These are phyloP conservation scores for Aureobasidium lini DNA, from an alignment of 2,329 filamentous ascomycete genomes.

Conservation along the genomic window DNA sequence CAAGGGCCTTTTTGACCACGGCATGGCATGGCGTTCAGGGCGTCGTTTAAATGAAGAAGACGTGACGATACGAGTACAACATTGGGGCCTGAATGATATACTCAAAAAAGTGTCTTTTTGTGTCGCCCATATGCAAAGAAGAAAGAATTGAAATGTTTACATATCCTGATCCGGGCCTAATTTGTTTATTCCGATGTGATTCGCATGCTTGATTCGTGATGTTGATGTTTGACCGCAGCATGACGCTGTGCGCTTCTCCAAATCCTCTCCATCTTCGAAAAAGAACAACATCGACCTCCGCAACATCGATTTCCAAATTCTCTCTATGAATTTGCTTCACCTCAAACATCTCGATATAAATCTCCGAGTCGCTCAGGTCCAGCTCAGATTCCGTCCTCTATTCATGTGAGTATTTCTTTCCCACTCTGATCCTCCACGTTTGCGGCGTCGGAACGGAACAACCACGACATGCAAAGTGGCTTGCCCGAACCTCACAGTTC, in stretches of 20 bases:
- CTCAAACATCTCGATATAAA: neutral
- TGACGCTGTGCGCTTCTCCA: neutral
- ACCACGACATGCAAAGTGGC: neutral
- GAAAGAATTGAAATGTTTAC: neutral
- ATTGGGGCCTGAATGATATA: neutral
- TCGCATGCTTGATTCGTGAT: neutral
- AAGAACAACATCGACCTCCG: neutral
- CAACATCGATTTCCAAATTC: neutral
- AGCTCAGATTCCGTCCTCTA: neutral
- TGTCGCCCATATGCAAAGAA: neutral
- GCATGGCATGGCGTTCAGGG: constrained; percentile 14
- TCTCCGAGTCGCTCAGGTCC: neutral
- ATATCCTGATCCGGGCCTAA: neutral
- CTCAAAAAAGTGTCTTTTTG: neutral
- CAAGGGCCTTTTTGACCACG: constrained; percentile 20
- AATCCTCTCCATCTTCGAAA: neutral
- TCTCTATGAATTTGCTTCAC: neutral
- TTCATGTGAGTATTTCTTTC: neutral
- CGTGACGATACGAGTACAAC: neutral
- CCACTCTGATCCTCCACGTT: neutral
- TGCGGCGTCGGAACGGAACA: constrained; percentile 1
- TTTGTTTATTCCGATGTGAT: neutral
- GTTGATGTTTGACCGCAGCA: neutral
- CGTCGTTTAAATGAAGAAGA: neutral
- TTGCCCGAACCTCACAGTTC: neutral